A percentile compares a stretch with the other conserved stretches of the same genome.
Conservation (phyloP, 2,329 filamentous ascomycete species). For the Penicillium glabrum region DNA sequence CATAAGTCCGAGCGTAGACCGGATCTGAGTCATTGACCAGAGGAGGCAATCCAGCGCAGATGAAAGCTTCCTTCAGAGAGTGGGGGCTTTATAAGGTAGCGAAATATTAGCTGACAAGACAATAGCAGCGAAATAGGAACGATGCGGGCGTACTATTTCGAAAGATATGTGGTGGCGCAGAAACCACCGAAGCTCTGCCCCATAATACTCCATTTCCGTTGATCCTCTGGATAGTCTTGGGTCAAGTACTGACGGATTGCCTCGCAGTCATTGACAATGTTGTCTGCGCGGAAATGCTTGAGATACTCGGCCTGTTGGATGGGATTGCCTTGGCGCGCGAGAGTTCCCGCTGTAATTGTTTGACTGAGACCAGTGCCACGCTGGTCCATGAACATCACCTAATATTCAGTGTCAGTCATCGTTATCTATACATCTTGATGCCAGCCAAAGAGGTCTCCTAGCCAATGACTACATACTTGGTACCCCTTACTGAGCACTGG, state of each 20-base stretch:
- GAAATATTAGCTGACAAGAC: neutral
- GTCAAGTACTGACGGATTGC: conserved; percentile 77
- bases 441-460: too few relatives aligned
- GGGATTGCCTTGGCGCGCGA: conserved; percentile 64
- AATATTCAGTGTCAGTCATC: neutral
- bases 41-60: conserved; percentile 80
- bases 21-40: conserved; percentile 69
- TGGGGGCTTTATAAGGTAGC: conserved; percentile 53
- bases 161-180: conserved; percentile 79
- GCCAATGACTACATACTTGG: conserved; percentile 54
- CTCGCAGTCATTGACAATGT: conserved; percentile 85
- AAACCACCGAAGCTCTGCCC: conserved; percentile 95
- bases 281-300: conserved; percentile 83
- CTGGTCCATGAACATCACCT: conserved; percentile 78
- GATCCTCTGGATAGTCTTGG: conserved; percentile 64
- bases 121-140: neutral
- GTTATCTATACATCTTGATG: neutral
- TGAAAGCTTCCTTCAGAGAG: conserved; percentile 77
- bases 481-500: conserved; percentile 76
- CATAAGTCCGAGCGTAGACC: conserved; percentile 72
- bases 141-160: conserved; percentile 55
- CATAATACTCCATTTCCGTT: conserved; percentile 79
- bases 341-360: conserved; percentile 71
- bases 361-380: conserved; percentile 84
- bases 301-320: conserved; percentile 76